Base-by-base conservation (phyloP, 164 flowering plant genomes). In the Stephania cephalantha region DNA sequence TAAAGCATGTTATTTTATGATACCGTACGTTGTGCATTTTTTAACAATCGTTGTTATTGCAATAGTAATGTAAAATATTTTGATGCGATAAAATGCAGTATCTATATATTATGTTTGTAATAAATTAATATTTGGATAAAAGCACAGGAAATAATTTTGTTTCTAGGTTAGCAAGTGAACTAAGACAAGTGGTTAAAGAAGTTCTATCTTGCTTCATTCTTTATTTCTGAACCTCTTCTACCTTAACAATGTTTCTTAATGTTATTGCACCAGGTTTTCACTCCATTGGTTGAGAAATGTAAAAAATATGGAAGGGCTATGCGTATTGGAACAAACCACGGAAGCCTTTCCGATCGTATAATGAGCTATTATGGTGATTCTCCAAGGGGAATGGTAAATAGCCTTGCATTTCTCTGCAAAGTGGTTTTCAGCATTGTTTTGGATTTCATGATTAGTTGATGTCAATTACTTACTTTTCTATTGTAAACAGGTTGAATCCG, bases 291-390 rank as follows among this genome's bases (percentile, higher is more conserved):
- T 82, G 96, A 93, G 78, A 95, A 95, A 82, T 95, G 99, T 76
- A 93, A 95, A 80, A 88, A 95, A 81, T 95, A 95, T 84, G 97
- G 97, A 79, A 88, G 97, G 78, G 99, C 99, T 52, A 91, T 95
- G 97, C 94, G 99, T 22, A 95, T 95, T 78, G 99, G 99, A 72
- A 95, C 97, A 46, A 95, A 93, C 80, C 99, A 95, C 78, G 99
- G 99, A 64, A 95, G 99, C 75, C 97, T 95, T 85, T 95, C 99
- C 20, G 97, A 93, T 85, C 97, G 97, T 79, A 93, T 90, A 70
- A 95, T 95, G 99, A 95, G 99, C 87, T 95, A 95, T 82, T 91
- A 90, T 82, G 99, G 99, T 35, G 97, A 95, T 84, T 93, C 99
- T 72, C 97, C 99, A 11, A 87, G 99, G 79, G 99, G 99, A 88